Conservation (phyloP, 2,329 filamentous ascomycete genomes). For the Botrytis galanthina region DNA sequence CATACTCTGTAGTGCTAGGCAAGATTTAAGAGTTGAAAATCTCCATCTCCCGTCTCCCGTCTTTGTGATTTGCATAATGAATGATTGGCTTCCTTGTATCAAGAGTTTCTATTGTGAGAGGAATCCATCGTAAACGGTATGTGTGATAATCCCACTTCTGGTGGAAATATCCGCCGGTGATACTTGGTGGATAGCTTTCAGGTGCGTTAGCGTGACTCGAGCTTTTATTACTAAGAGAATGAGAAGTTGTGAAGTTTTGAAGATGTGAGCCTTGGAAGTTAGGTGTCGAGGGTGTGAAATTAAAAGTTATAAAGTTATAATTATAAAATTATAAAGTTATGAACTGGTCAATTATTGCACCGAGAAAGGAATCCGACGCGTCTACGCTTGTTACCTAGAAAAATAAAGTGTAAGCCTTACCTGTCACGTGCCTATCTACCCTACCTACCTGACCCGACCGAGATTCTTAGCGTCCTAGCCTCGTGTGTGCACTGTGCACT, state of each 20-base stretch:
- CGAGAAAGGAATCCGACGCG: not conserved
- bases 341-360: no score
- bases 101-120: not conserved
- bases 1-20: not conserved
- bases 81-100: not conserved
- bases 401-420: not conserved
- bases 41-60: not conserved
- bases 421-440: no score
- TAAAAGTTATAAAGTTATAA: no score
- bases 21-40: not conserved
- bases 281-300: no score
- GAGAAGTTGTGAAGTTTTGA: no score
- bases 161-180: not conserved
- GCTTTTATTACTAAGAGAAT: not conserved
- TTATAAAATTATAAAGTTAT: no score
- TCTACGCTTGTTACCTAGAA: slow-evolving; percentile 15
- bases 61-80: not conserved
- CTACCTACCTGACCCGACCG: not conserved
- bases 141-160: not conserved
- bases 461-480: slow-evolving; percentile 14
- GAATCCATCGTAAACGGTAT: not conserved
- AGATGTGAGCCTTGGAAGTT: no score
- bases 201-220: not conserved
- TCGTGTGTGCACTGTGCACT: not conserved
- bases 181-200: not conserved